Evolutionary conservation across 2,329 filamentous ascomycete genomes (phyloP).

Genomic region (Ophiostoma tasmaniense): DNA sequence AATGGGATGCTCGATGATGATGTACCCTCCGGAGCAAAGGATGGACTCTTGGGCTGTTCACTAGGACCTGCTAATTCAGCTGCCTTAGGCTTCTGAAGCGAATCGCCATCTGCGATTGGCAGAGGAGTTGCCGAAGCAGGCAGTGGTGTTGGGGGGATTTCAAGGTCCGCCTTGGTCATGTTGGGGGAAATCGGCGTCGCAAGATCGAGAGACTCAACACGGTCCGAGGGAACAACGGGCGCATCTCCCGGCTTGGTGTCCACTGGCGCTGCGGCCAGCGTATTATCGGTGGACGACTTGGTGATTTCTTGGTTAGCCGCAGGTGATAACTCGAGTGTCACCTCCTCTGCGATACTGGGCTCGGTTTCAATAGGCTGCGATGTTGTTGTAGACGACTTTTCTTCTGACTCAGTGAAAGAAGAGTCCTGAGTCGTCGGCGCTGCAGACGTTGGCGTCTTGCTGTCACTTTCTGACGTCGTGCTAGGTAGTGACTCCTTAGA

Average conservation of each 20-base stretch:
- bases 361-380: slow-evolving; percentile 22
- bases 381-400: slow-evolving; percentile 37
- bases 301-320: slow-evolving; percentile 21
- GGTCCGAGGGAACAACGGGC: slow-evolving; percentile 8
- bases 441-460: slow-evolving; percentile 20
- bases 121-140: not conserved
- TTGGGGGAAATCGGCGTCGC: slow-evolving; percentile 27
- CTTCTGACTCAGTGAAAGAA: slow-evolving; percentile 29
- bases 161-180: not conserved
- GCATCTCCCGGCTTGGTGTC: slow-evolving; percentile 19
- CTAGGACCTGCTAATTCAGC: not conserved
- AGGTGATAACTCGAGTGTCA: not conserved
- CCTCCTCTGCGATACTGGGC: slow-evolving; percentile 3
- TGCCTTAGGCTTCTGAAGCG: not conserved
- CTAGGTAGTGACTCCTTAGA: slow-evolving; percentile 56
- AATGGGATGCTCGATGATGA: not conserved
- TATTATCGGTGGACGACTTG: not conserved
- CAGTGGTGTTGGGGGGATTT: not conserved
- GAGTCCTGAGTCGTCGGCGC: slow-evolving; percentile 21
- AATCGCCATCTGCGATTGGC: not conserved
- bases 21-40: not conserved
- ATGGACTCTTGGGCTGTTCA: not conserved
- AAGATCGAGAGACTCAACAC: slow-evolving; percentile 42
- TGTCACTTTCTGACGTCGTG: slow-evolving; percentile 41
- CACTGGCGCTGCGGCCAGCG: not conserved